Conservation (phyloP, 495 filamentous ascomycete genomes). For the Symbiotaphrina buchneri region DNA sequence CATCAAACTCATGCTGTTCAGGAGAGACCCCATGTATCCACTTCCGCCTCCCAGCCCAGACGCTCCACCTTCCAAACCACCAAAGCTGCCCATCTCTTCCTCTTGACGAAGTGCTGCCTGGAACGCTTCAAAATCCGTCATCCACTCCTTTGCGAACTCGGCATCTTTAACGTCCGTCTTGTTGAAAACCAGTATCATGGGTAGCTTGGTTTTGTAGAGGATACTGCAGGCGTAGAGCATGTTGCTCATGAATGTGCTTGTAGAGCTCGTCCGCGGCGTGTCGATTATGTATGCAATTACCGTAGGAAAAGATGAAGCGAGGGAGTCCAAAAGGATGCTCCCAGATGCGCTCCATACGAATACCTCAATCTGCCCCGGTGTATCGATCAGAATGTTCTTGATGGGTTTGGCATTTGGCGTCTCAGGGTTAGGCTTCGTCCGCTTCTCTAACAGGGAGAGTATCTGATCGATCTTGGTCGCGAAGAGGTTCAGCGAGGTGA, state of each 20-base stretch:
- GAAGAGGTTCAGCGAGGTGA: conserved; percentile 90
- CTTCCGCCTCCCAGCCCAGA: conserved; percentile 43
- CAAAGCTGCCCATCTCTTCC: conserved; percentile 56
- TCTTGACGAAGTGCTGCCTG: conserved; percentile 64
- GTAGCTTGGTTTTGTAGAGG: conserved; percentile 91
- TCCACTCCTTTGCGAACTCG: conserved; percentile 91
- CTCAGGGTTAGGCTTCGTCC: conserved; percentile 38
- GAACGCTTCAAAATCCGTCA: conserved; percentile 96
- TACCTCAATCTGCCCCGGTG: conserved; percentile 93
- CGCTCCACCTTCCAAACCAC: conserved; percentile 43
- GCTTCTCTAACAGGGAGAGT: conserved; percentile 70
- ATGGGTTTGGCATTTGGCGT: conserved; percentile 40
- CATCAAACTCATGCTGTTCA: conserved; percentile 96
- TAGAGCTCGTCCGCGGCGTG: conserved; percentile 78
- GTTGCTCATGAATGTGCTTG: conserved; percentile 95
- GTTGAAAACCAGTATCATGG: conserved; percentile 97
- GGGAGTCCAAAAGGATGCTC: conserved; percentile 75
- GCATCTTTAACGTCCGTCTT: conserved; percentile 91
- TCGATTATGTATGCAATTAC: conserved; percentile 96
- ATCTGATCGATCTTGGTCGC: conserved; percentile 96
- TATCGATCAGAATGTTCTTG: conserved; percentile 77
- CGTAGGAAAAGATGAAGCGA: conserved; percentile 84
- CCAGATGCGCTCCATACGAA: conserved; percentile 95
- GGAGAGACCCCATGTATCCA: conserved; percentile 88
- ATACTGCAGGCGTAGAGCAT: conserved; percentile 99